Conservation (phyloP, 1,284 basidiomycete species). For the Cerioporus squamosus region DNA sequence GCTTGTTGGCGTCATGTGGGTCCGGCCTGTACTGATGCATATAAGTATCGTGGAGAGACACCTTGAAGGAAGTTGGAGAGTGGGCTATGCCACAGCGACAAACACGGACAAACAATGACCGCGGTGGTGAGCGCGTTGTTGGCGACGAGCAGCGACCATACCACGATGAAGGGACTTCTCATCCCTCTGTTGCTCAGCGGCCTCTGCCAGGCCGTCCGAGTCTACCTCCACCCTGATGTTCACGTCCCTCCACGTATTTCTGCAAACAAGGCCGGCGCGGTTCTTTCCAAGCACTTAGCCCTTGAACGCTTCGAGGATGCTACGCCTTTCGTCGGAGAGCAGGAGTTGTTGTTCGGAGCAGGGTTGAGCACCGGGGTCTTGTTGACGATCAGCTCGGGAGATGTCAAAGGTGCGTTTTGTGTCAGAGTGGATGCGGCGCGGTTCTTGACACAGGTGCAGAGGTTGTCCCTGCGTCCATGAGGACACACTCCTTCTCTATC, state of each 20-base stretch:
- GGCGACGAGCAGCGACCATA: conserved; percentile 13
- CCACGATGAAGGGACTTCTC: conserved; percentile 35
- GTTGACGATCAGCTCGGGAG: conserved; percentile 59
- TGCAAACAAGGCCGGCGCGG: conserved; percentile 57
- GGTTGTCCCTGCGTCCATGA: conserved; percentile 50
- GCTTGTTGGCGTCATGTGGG: too few species aligned
- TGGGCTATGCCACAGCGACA: conserved; percentile 20
- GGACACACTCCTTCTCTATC: conserved; percentile 47
- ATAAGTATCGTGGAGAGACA: too few species aligned
- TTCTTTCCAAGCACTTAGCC: conserved; percentile 69
- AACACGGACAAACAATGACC: conserved; percentile 18
- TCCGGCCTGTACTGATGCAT: too few species aligned
- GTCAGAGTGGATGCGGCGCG: neutral
- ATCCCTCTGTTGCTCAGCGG: conserved; percentile 34
- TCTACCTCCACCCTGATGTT: conserved; percentile 55
- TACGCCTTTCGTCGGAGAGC: conserved; percentile 31
- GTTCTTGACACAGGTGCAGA: conserved; percentile 39
- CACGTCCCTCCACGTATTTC: conserved; percentile 44
- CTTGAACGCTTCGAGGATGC: conserved; percentile 63
- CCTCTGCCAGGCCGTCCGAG: conserved; percentile 44
- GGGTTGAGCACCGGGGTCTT: conserved; percentile 56
- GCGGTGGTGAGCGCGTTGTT: conserved; percentile 6
- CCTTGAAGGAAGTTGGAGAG: too few species aligned
- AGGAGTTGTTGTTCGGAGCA: conserved; percentile 60
- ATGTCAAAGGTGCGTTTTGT: conserved; percentile 54